phyloP scores from a whole-genome alignment of 345 rosid genomes.

The Citrus cavaleriei region DNA sequence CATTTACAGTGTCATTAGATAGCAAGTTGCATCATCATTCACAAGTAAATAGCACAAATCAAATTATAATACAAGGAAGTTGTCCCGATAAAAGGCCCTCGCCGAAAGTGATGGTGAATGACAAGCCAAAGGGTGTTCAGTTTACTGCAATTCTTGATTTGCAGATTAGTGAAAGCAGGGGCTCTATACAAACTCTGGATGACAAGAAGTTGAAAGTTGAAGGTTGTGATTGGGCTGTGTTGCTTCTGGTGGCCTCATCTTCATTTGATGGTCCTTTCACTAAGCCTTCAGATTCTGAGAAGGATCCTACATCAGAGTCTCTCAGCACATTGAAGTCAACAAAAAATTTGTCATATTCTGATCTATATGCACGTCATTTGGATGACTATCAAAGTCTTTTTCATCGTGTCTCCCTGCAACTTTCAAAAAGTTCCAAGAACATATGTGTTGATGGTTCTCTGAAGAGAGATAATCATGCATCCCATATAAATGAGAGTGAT shows the following conservation, averaged over 20 bases:
- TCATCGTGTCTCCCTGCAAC: conserved; percentile 71
- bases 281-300: conserved; percentile 68
- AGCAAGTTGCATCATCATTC: conserved; percentile 60
- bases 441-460: conserved; percentile 1
- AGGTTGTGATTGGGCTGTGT: conserved; percentile 77
- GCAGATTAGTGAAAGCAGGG: conserved; percentile 55
- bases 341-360: conserved; percentile 50
- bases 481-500: conserved; percentile 16
- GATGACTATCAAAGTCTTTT: conserved; percentile 81
- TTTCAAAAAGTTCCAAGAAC: conserved; percentile 46
- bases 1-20: conserved; percentile 63
- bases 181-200: conserved; percentile 45
- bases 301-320: conserved; percentile 54
- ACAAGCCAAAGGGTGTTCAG: conserved; percentile 55
- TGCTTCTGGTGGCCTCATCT: conserved; percentile 60
- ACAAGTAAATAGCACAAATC: conserved; percentile 39
- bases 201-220: conserved; percentile 61
- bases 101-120: conserved; percentile 33
- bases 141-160: conserved; percentile 69
- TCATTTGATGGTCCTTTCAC: conserved; percentile 85
- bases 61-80: conserved; percentile 63
- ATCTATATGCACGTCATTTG: conserved; percentile 61
- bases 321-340: conserved; percentile 33
- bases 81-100: conserved; percentile 68
- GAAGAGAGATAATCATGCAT: conserved; percentile 12